These are phyloP conservation scores for Pouteria glomerata DNA, from an alignment of 148 eudicot species.

Conservation along the genomic window DNA sequence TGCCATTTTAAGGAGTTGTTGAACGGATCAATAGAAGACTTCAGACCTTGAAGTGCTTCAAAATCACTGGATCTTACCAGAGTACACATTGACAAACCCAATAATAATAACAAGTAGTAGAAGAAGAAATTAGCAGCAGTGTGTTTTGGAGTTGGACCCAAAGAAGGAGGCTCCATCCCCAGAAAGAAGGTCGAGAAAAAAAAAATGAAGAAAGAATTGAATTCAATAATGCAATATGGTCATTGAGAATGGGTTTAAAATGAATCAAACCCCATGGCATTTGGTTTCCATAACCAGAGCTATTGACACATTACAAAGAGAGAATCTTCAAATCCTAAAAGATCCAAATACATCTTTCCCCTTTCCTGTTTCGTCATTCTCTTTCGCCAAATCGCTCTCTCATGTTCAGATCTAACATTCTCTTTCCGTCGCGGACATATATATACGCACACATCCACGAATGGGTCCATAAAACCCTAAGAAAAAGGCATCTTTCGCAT, in stretches of 20 bases:
- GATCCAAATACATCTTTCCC: not conserved
- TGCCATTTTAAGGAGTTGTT: slow-evolving; percentile 38
- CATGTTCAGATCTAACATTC: not conserved
- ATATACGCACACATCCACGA: too few species aligned
- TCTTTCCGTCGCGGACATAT: too few species aligned
- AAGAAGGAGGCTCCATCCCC: too few species aligned
- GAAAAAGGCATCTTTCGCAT: not conserved
- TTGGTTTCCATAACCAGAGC: not conserved
- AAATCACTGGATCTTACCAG: slow-evolving; percentile 18
- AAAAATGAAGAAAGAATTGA: too few species aligned
- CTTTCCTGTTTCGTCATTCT: not conserved
- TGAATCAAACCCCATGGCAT: not conserved
- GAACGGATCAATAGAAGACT: slow-evolving; percentile 32
- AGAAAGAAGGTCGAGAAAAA: too few species aligned
- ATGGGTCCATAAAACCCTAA: not conserved
- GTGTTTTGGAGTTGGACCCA: not conserved
- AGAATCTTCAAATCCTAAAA: too few species aligned
- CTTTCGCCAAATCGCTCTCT: not conserved
- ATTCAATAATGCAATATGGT: not conserved
- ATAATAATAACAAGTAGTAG: not conserved
- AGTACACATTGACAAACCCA: not conserved
- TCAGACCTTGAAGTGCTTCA: slow-evolving; percentile 29
- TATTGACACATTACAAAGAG: not conserved
- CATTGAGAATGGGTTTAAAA: not conserved
- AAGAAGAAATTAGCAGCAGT: too few species aligned